Evolutionary conservation across 768 basidiomycete species (phyloP).

Genomic region (Brasilioporus rufonigricans): DNA sequence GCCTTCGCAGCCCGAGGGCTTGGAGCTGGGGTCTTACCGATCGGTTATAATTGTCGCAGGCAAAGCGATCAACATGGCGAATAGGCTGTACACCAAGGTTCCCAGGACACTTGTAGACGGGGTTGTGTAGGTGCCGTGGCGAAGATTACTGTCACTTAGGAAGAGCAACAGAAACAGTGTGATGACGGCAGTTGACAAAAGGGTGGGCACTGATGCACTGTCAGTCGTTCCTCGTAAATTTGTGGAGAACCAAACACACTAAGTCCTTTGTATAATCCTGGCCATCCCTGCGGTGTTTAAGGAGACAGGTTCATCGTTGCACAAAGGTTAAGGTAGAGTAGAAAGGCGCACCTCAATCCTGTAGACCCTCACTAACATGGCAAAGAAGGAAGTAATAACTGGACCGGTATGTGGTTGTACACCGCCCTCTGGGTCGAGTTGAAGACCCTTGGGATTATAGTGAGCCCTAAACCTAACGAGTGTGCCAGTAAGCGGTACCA

Average conservation of each 20-base stretch:
- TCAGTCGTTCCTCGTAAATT: constrained; percentile 37
- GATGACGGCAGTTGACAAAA: constrained; percentile 50
- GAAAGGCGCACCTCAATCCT: constrained; percentile 60
- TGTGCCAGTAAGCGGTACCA: constrained; percentile 64
- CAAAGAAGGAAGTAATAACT: constrained; percentile 71
- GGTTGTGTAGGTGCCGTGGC: constrained; percentile 63
- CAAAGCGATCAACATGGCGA: constrained; percentile 61
- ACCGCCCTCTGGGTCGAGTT: constrained; percentile 72
- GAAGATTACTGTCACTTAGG: constrained; percentile 54
- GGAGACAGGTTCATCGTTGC: background rate
- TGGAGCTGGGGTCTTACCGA: constrained; percentile 44
- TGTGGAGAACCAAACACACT: constrained; percentile 38
- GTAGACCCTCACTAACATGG: constrained; percentile 70
- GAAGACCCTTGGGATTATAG: constrained; percentile 83
- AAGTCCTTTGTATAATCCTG: constrained; percentile 79
- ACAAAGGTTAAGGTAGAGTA: background rate
- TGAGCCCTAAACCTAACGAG: constrained; percentile 79
- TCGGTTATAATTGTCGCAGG: constrained; percentile 77
- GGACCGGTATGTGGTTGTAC: constrained; percentile 78
- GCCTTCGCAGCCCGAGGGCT: background rate
- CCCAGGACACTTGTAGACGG: constrained; percentile 62
- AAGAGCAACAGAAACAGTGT: constrained; percentile 57
- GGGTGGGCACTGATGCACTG: constrained; percentile 45
- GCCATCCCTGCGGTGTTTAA: constrained; percentile 48
- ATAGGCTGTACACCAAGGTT: constrained; percentile 60